Evolutionary conservation across 2,329 filamentous ascomycete genomes (phyloP), one percentile per base, ranked within the genome.

Genomic region (Coniochaeta prunicola): DNA sequence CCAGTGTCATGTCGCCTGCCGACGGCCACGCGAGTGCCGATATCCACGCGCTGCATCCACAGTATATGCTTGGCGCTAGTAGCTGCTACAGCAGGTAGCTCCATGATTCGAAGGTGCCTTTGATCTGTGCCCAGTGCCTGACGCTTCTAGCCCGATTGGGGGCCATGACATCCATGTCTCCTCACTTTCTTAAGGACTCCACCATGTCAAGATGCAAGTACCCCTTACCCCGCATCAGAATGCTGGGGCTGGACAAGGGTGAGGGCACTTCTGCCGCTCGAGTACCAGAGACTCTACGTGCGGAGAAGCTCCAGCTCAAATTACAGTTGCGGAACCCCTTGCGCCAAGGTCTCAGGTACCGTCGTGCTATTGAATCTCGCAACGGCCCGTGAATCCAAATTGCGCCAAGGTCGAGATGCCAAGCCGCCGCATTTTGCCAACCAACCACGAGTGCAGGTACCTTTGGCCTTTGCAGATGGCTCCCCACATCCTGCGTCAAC

Each of bases 361-460:
- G 3, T 12, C 45, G 17, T 8, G 24, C 13, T 17, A 33, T 34
- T 12, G 30, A 28, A 31, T 30, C 36, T 55, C 57, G 57, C 50
- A 26, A 38, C 57, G 57, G 57, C 48, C 57, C 57, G 57, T 58
- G 33, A 48, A 26, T 58, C 57, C 57, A 58, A 24, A 58, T 58
- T 58, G 57, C 57, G 45, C 34, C 57, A 58, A 42, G 42, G 42
- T 48, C 42, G 7, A 48, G 31, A 34, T 8, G 53, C 5, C 33
- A 38, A 56, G 31, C 54, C 33, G 54, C 54, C 30, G 53, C 54
- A 54, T 58, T 58, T 53, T 54, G 24, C 57, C 57, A 45, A 45
- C 57, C 57, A 58, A 58, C 56, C n/a, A 28, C 7, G n/a, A 42
- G 28, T 36, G 12, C 24, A 42, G 30, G 24, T 26, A 33, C n/a